These are phyloP conservation scores for Somion occarium DNA, from an alignment of 1,284 basidiomycete species.

Conservation along the genomic window DNA sequence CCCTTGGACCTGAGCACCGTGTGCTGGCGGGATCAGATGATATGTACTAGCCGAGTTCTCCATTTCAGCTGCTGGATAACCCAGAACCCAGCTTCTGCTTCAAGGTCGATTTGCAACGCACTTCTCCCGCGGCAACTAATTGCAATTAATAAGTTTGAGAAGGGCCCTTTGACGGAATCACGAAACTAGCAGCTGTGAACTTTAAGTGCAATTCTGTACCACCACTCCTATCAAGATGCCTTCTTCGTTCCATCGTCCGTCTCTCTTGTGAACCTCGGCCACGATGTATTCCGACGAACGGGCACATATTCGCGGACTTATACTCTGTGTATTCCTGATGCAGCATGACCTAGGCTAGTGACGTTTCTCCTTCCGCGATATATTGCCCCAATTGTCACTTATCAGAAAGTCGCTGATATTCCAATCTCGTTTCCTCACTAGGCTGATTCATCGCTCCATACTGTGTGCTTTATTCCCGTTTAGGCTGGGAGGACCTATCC, in stretches of 20 bases:
- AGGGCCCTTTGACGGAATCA: not conserved
- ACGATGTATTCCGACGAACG: not conserved
- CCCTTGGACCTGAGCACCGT: too few species aligned
- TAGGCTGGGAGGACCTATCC: not conserved
- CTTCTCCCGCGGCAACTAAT: not conserved
- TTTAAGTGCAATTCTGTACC: not conserved
- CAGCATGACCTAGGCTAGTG: not conserved
- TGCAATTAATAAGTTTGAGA: not conserved
- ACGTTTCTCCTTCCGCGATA: not conserved
- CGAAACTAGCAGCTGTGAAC: not conserved
- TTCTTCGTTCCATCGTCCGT: not conserved
- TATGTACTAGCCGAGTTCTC: too few species aligned
- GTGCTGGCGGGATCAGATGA: too few species aligned
- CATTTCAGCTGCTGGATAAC: too few species aligned
- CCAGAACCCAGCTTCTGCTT: too few species aligned
- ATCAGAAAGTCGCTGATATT: not conserved
- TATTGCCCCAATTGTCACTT: not conserved
- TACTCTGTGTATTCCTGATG: not conserved
- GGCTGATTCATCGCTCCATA: not conserved
- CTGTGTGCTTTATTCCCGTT: not conserved
- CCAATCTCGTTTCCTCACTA: not conserved
- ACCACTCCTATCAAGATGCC: not conserved
- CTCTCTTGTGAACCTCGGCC: not conserved
- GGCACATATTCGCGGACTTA: not conserved
- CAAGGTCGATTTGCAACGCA: too few species aligned